Percentiles rank a stretch among this genome's conserved stretches.
These are phyloP conservation scores for Rosa persica DNA, from an alignment of 306 rosid species.

Conservation along the genomic window DNA sequence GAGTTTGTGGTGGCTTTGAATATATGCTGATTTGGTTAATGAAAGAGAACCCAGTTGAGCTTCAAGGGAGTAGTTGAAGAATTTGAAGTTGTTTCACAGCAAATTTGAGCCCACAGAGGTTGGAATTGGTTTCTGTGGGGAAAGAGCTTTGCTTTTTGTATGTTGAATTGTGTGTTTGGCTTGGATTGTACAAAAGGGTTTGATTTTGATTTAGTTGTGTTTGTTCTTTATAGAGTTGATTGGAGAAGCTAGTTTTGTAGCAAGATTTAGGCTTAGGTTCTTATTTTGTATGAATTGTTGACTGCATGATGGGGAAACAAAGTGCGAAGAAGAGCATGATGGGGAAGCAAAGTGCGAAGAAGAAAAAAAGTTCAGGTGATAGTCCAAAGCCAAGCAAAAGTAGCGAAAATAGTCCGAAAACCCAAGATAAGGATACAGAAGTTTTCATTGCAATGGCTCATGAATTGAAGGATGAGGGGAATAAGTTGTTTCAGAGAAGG, in stretches of 20 bases:
- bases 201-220: slow-evolving; percentile 11
- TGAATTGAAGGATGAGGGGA: slow-evolving; percentile 83
- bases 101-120: slow-evolving; percentile 4
- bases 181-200: slow-evolving; percentile 18
- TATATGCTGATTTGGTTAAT: slow-evolving; percentile 3
- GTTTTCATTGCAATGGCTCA: slow-evolving; percentile 64
- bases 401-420: slow-evolving; percentile 42
- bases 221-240: slow-evolving; percentile 14
- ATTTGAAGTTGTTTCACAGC: slow-evolving; percentile 25
- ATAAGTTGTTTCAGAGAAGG: slow-evolving; percentile 77
- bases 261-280: slow-evolving; percentile 7
- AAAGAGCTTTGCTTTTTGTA: slow-evolving; percentile 17
- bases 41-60: slow-evolving; percentile 23
- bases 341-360: slow-evolving; percentile 64
- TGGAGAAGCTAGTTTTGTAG: slow-evolving; percentile 29
- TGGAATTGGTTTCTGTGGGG: slow-evolving; percentile 12
- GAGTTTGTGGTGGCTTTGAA: background rate
- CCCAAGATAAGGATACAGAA: slow-evolving; percentile 54
- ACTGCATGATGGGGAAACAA: slow-evolving; percentile 64
- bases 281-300: slow-evolving; percentile 33
- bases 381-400: slow-evolving; percentile 36
- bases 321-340: slow-evolving; percentile 50
- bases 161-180: slow-evolving; percentile 6
- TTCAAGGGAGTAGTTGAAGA: slow-evolving; percentile 21
- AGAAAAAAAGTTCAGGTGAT: slow-evolving; percentile 55